Conservation (phyloP, 371 early-diverging fungal genomes). For the Gilbertella persicaria region DNA sequence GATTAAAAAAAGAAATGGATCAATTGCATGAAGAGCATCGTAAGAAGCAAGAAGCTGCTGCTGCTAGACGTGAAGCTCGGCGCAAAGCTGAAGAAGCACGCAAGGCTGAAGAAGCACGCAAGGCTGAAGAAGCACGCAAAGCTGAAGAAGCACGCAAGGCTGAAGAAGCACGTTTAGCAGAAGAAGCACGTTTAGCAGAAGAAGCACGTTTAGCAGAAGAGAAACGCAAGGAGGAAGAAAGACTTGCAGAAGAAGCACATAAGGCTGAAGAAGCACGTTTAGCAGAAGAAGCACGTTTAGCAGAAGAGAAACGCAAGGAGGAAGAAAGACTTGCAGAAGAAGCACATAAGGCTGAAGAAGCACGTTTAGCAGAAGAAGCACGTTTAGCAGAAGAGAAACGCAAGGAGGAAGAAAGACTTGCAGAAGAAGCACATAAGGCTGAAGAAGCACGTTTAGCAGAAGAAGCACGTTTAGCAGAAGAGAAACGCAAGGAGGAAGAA, state of each 20-base stretch:
- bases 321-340: constrained; percentile 3
- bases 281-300: constrained; percentile 1
- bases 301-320: constrained; percentile 11
- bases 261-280: constrained; percentile 2
- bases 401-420: constrained; percentile 1
- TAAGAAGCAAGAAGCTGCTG: constrained; percentile 28
- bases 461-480: constrained; percentile 1
- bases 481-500: constrained; percentile 5
- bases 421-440: not conserved
- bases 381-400: not conserved
- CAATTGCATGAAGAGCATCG: constrained; percentile 15
- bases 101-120: constrained; percentile 8
- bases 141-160: constrained; percentile 2
- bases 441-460: not conserved
- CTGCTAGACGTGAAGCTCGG: constrained; percentile 13
- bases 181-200: not conserved
- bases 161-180: not conserved
- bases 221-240: constrained; percentile 1
- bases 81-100: constrained; percentile 13
- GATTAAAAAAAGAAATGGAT: constrained; percentile 27
- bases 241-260: not conserved
- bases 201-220: not conserved
- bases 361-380: constrained; percentile 6
- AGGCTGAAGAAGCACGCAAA: constrained; percentile 5
- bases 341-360: constrained; percentile 5